Conservation (phyloP, 139 green algal genomes). For the Chlorella sp. region DNA sequence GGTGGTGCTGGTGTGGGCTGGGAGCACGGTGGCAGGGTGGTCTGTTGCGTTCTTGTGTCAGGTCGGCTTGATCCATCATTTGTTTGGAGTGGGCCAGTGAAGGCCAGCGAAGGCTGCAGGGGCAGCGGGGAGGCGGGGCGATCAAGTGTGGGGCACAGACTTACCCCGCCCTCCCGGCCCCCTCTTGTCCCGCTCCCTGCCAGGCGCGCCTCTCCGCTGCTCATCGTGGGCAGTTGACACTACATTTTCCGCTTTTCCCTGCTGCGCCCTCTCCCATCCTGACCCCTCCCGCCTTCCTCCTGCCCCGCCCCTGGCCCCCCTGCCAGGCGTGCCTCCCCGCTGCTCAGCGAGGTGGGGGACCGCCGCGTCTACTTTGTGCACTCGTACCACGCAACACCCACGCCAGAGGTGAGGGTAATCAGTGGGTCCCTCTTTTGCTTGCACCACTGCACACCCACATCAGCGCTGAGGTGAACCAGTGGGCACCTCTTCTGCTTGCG, state of each 20-base stretch:
- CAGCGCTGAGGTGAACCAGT: neutral
- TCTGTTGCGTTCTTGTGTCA: no score
- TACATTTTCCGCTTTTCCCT: neutral
- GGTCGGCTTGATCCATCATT: no score
- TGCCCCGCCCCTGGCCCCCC: no score
- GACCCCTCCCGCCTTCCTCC: neutral
- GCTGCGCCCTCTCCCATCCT: neutral
- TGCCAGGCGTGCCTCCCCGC: slow-evolving; percentile 20
- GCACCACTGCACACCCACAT: slow-evolving; percentile 74
- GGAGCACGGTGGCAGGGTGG: no score
- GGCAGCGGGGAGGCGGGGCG: no score
- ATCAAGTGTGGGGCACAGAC: no score
- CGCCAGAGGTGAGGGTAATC: slow-evolving; percentile 3
- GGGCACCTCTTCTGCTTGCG: neutral
- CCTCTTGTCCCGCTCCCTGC: neutral
- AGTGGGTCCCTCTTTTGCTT: neutral
- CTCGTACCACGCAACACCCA: slow-evolving; percentile 85
- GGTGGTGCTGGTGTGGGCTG: neutral
- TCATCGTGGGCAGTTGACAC: neutral
- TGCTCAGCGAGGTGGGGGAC: slow-evolving; percentile 73
- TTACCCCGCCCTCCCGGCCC: no score
- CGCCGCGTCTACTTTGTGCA: slow-evolving; percentile 98
- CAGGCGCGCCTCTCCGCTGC: slow-evolving; percentile 45
- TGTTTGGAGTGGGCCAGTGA: neutral
- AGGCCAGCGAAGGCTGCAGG: no score